These are phyloP conservation scores for Periconia sp. DNA, from an alignment of 2,329 filamentous ascomycete genomes.

Conservation along the genomic window DNA sequence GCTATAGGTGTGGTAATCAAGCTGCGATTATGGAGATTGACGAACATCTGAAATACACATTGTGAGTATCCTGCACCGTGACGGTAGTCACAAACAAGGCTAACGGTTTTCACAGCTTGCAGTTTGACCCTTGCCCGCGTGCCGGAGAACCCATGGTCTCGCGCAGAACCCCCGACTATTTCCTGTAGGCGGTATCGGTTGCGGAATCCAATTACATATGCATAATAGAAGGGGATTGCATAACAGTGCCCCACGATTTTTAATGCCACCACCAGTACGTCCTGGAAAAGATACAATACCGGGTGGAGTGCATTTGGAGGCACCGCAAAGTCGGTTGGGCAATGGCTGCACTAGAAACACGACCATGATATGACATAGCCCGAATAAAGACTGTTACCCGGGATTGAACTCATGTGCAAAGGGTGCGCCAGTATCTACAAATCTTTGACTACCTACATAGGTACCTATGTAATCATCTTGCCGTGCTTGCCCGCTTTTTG, in stretches of 20 bases:
- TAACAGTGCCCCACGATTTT: slow-evolving; percentile 1
- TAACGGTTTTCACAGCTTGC: slow-evolving; percentile 67
- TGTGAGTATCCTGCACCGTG: slow-evolving; percentile 66
- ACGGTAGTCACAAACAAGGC: slow-evolving; percentile 1
- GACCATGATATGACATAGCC: neutral
- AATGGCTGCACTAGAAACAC: neutral
- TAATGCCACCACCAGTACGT: neutral
- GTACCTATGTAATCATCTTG: too few species aligned
- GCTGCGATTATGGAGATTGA: slow-evolving; percentile 99
- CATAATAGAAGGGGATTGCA: slow-evolving; percentile 15
- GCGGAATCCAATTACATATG: slow-evolving; percentile 5
- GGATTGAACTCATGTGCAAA: neutral
- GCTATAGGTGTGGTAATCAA: slow-evolving; percentile 98
- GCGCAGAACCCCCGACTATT: slow-evolving; percentile 92
- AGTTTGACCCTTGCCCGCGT: slow-evolving; percentile 97
- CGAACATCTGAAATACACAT: slow-evolving; percentile 98
- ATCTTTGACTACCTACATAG: too few species aligned
- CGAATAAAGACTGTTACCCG: slow-evolving; percentile 1
- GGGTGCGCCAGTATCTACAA: neutral
- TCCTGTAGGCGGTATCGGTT: slow-evolving; percentile 66
- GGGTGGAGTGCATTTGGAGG: neutral
- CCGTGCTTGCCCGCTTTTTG: neutral
- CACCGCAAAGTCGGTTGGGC: neutral
- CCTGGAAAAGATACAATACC: neutral
- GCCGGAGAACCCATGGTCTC: slow-evolving; percentile 99